Conservation (phyloP, 345 rosid species). For the Sisymbrium altissimum region DNA sequence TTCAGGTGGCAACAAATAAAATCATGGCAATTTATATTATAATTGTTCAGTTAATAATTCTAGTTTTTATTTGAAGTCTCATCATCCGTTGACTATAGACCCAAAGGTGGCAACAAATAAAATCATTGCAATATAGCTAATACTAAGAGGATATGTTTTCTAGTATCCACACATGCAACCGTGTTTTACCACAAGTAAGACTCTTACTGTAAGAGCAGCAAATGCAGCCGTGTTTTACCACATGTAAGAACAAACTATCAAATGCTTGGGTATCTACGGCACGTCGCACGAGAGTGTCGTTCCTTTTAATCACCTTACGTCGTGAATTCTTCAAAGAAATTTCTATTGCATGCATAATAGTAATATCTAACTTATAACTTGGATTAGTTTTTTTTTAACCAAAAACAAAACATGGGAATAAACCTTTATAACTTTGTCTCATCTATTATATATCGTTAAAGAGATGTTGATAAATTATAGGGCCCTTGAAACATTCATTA, state of each 20-base stretch:
- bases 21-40: conserved; percentile 3
- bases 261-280: not conserved
- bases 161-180: conserved; percentile 14
- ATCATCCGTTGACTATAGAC: not conserved
- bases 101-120: conserved; percentile 20
- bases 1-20: conserved; percentile 26
- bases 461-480: not conserved
- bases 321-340: not conserved
- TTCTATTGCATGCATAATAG: not conserved
- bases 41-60: not conserved
- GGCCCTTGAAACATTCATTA: not conserved
- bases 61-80: not conserved
- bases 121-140: not conserved
- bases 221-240: not conserved
- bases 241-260: not conserved
- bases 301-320: not conserved
- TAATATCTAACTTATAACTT: not conserved
- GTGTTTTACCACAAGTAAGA: not conserved
- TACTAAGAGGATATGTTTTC: not conserved
- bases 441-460: not conserved
- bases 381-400: not conserved
- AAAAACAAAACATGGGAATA: not conserved
- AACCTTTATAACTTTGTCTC: not conserved
- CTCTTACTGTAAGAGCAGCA: no score
- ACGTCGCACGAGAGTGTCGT: not conserved